These are phyloP conservation scores for Thalia dealbata DNA, from an alignment of 176 grass and related monocot genomes.

Conservation along the genomic window DNA sequence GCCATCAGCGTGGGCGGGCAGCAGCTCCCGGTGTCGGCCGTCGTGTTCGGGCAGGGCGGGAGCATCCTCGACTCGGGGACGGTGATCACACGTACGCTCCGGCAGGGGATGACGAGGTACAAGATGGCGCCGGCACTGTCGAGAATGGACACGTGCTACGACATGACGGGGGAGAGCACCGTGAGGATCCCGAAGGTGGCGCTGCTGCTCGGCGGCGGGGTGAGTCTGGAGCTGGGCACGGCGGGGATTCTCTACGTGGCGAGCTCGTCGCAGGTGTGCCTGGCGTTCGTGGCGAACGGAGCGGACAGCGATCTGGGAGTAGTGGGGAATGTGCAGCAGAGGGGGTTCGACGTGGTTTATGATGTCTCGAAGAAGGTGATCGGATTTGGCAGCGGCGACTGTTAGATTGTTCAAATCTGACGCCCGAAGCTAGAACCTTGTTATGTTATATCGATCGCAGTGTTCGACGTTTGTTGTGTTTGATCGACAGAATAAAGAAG, in stretches of 20 bases:
- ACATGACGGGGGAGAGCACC: slow-evolving; percentile 31
- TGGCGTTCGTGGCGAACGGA: not conserved
- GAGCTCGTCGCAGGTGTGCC: not conserved
- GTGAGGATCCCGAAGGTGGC: not conserved
- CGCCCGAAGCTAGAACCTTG: too few species aligned
- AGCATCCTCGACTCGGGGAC: slow-evolving; percentile 9
- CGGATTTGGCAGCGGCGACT: not conserved
- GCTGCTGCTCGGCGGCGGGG: not conserved
- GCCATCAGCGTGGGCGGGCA: not conserved
- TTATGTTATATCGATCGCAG: too few species aligned
- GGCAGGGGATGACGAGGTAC: not conserved
- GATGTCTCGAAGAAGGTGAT: not conserved
- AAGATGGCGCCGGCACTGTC: slow-evolving; percentile 29
- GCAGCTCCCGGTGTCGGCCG: not conserved
- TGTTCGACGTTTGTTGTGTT: too few species aligned
- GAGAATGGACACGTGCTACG: slow-evolving; percentile 79
- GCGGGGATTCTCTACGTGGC: not conserved
- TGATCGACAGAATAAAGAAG: too few species aligned
- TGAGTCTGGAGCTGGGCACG: not conserved
- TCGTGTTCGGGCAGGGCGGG: not conserved
- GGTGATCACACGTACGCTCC: slow-evolving; percentile 1
- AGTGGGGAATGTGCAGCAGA: slow-evolving; percentile 8
- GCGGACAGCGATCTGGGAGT: not conserved
- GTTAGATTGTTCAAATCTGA: not conserved
- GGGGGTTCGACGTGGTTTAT: not conserved